Conservation (phyloP, 163 green algal species). For the Volvox carteri region DNA sequence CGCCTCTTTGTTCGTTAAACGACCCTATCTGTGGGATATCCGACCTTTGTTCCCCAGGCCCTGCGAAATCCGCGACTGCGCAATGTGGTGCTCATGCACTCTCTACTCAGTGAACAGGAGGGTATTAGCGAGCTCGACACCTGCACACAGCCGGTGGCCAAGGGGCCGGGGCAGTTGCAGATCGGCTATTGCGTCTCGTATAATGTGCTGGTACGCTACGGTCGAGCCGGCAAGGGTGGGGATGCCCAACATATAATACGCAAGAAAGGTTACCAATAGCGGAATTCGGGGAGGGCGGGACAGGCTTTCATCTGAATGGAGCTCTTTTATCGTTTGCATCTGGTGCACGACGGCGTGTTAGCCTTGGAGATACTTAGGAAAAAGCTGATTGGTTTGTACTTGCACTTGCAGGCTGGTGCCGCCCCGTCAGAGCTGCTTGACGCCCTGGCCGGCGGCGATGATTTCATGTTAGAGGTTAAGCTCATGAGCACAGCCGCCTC, state of each 20-base stretch:
- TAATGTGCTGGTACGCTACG: constrained; percentile 38
- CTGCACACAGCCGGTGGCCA: constrained; percentile 34
- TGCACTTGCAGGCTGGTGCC: constrained; percentile 2
- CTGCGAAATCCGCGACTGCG: constrained; percentile 50
- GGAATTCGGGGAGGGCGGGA: too few species aligned
- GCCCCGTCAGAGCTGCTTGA: constrained; percentile 24
- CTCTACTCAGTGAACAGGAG: constrained; percentile 52
- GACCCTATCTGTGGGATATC: too few species aligned
- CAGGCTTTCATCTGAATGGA: too few species aligned
- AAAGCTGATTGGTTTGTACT: not conserved
- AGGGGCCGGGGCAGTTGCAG: constrained; percentile 41
- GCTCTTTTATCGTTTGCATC: too few species aligned
- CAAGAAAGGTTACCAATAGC: too few species aligned
- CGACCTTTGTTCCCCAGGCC: constrained; percentile 1
- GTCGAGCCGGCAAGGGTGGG: too few species aligned
- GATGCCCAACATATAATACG: too few species aligned
- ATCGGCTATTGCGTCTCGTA: constrained; percentile 65
- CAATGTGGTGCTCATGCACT: constrained; percentile 64
- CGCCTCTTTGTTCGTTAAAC: too few species aligned
- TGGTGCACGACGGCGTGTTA: too few species aligned
- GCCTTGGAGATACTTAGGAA: not conserved
- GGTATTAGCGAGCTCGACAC: constrained; percentile 54
- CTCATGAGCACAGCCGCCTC: constrained; percentile 39
- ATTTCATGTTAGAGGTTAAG: constrained; percentile 43
- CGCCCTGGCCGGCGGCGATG: not conserved